phyloP scores from a whole-genome alignment of 106 monocot genomes.

The Apostasia shenzhenica region DNA sequence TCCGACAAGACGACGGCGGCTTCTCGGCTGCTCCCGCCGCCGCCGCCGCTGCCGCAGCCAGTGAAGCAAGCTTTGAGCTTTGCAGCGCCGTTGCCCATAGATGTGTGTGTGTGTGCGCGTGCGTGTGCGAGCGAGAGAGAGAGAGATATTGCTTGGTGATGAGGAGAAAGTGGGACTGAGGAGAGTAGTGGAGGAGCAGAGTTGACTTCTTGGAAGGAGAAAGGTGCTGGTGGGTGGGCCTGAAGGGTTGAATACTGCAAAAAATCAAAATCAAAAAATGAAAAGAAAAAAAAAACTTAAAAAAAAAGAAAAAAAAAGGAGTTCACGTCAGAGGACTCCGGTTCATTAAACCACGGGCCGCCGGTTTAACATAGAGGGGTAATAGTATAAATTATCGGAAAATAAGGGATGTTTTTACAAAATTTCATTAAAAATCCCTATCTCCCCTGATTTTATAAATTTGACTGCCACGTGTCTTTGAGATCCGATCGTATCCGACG shows the following conservation, averaged over 20 bases:
- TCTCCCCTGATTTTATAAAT: no score
- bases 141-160: background rate
- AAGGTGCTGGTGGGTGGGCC: conserved; percentile 4
- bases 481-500: no score
- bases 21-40: conserved; percentile 18
- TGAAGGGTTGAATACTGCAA: background rate
- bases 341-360: conserved; percentile 3
- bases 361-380: background rate
- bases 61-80: conserved; percentile 23
- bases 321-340: background rate
- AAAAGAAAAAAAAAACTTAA: background rate
- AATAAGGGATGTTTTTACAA: no score
- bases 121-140: background rate
- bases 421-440: no score
- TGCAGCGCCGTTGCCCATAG: conserved; percentile 47
- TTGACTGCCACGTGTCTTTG: no score
- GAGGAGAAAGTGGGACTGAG: background rate
- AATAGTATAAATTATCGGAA: no score
- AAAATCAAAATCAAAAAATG: background rate
- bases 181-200: background rate
- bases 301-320: background rate
- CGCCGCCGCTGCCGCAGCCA: conserved; percentile 12
- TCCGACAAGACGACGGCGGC: conserved; percentile 34
- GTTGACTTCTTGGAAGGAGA: background rate
- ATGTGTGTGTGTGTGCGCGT: background rate